Percentiles rank a stretch among this genome's conserved stretches.
Conservation (phyloP, 148 eudicot species). For the Dianthus caryophyllus region DNA sequence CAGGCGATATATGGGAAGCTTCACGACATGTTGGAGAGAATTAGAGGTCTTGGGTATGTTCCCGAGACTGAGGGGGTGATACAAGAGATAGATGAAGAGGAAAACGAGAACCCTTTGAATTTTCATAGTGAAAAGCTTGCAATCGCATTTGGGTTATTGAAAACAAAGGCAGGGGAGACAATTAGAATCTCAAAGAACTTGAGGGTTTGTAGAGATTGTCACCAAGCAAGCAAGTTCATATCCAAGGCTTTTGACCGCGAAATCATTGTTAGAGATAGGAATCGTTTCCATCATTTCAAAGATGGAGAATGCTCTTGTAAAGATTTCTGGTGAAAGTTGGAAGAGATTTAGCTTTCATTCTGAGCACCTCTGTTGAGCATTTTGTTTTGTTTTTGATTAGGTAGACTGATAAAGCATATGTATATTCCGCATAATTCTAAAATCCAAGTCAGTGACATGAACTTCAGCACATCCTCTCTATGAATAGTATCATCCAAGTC, state of each 20-base stretch:
- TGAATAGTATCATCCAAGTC: too few relatives aligned
- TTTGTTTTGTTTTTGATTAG: not conserved
- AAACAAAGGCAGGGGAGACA: constrained; percentile 48
- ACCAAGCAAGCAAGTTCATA: constrained; percentile 60
- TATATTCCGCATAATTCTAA: not conserved
- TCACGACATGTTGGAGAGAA: constrained; percentile 43
- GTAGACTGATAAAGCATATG: not conserved
- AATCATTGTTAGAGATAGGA: constrained; percentile 68
- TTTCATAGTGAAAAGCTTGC: constrained; percentile 84
- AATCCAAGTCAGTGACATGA: not conserved
- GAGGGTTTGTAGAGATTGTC: constrained; percentile 73
- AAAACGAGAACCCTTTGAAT: constrained; percentile 41
- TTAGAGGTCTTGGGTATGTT: constrained; percentile 44
- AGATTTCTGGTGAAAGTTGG: constrained; percentile 52
- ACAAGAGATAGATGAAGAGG: constrained; percentile 51
- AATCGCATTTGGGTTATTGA: constrained; percentile 60
- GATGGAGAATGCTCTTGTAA: constrained; percentile 70
- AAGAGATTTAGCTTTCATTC: not conserved
- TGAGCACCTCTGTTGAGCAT: not conserved
- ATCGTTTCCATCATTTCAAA: constrained; percentile 64
- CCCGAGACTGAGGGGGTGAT: constrained; percentile 37
- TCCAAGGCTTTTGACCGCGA: constrained; percentile 56
- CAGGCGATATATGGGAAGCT: constrained; percentile 47
- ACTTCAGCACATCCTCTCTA: not conserved
- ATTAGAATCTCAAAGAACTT: constrained; percentile 59